A percentile compares a stretch with the other conserved stretches of the same genome.
These are phyloP conservation scores for Viola odorata DNA, from an alignment of 345 rosid species.

Conservation along the genomic window DNA sequence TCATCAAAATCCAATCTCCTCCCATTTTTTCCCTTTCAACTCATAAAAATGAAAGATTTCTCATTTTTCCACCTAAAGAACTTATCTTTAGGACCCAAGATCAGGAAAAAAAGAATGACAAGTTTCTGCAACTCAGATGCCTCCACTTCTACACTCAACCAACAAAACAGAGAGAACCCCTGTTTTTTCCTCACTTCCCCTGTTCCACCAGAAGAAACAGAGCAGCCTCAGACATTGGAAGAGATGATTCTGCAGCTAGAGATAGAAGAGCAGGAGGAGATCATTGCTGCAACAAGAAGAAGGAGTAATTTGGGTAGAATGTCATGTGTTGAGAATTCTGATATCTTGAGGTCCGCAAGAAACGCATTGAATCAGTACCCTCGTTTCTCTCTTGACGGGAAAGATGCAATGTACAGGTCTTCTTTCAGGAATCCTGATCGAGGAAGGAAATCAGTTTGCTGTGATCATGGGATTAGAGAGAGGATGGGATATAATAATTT, in stretches of 20 bases:
- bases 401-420: constrained; percentile 82
- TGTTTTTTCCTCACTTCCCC: constrained; percentile 17
- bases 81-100: constrained; percentile 42
- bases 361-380: constrained; percentile 89
- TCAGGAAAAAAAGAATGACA: constrained; percentile 53
- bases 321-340: constrained; percentile 80
- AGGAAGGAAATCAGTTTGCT: constrained; percentile 37
- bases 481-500: background rate
- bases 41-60: constrained; percentile 48
- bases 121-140: constrained; percentile 53
- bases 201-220: background rate
- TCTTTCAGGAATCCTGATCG: constrained; percentile 45
- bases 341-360: constrained; percentile 72
- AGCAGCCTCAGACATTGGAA: constrained; percentile 45
- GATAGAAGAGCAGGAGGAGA: constrained; percentile 64
- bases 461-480: constrained; percentile 26
- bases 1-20: background rate
- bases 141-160: constrained; percentile 74
- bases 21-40: background rate
- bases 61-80: constrained; percentile 67
- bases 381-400: constrained; percentile 85
- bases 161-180: constrained; percentile 16
- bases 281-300: constrained; percentile 31
- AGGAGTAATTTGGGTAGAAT: constrained; percentile 28
- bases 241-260: constrained; percentile 82